Base-by-base conservation (phyloP, 371 early-diverging fungal species). In the Apophysomyces sp. region DNA sequence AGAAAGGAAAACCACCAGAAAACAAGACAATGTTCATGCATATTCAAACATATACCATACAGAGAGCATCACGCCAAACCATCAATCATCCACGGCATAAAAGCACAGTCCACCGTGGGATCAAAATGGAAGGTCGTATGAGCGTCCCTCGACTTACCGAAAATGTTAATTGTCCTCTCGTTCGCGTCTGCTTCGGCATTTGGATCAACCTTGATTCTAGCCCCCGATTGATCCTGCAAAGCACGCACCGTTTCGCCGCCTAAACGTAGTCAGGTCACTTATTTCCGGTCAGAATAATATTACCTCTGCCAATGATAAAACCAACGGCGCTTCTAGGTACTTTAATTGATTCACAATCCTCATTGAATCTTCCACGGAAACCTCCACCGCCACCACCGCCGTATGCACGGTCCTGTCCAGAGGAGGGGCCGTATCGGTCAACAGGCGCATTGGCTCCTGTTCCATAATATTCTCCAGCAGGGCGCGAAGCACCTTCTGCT, bases 171-270 rank as follows among this genome's bases (percentile, higher is more conserved):
- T 15, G 60, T 71, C 37, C 77, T 68, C 37, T 80, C 77, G 12
- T 66, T 65, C 44, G 76, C 60, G 56, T 77, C 65, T 9, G 57
- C 69, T 39, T 74, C 77, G 61, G 9, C 78, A 34, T 73, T 82
- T 51, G 83, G 83, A 52, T 90, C 86, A 16, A 92, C 83, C 62
- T 90, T 86, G 64, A 96, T 94, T 55, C 86, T 80, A 15, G 95
- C 93, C 0, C 94, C 92, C 1, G 91, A 86, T 61, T 87, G 85
- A 61, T 89, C 90, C 75, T 95, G 92, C 57, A 97, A 76, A 31
- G 77, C 69, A 70, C 90, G 87, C 30, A 96, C 91, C 7, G 93
- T 96, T 70, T 95, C 97, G 40, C 97, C 95, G 24, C 92, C 86
- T 84, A 49, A 57, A 15, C 16, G 18, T 13, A 28, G 31, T 7